Percentiles rank a stretch among this genome's conserved stretches.
Conservation (phyloP, 2,329 filamentous ascomycete genomes). For the Ophiostoma sp. region DNA sequence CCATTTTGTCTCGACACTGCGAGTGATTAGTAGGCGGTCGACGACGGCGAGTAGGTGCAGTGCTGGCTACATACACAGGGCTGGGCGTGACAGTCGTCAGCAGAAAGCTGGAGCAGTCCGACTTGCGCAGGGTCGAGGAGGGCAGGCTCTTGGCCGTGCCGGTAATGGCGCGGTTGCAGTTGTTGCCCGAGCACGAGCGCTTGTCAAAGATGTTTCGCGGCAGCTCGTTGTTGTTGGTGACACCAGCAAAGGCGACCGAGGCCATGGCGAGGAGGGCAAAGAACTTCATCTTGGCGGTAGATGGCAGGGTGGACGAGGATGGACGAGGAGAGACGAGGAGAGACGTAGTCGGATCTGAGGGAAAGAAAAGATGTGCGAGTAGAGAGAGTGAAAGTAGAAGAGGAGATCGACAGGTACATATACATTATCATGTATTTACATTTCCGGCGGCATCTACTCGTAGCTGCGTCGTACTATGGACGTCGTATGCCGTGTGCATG, state of each 20-base stretch:
- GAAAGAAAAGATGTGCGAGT: not conserved
- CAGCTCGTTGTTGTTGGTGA: conserved; percentile 14
- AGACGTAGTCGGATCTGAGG: not conserved
- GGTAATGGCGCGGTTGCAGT: conserved; percentile 44
- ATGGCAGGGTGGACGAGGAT: not conserved
- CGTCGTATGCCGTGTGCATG: not conserved
- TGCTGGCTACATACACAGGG: conserved; percentile 34
- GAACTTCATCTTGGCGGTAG: conserved; percentile 36
- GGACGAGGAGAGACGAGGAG: not conserved
- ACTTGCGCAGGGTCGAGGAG: conserved; percentile 33
- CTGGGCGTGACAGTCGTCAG: conserved; percentile 38
- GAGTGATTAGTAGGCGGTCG: not conserved
- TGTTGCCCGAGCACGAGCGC: conserved; percentile 40
- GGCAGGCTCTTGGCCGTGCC: conserved; percentile 43
- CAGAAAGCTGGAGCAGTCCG: conserved; percentile 33
- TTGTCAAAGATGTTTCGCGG: conserved; percentile 15
- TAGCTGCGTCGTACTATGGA: too few species aligned
- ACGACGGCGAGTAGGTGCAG: not conserved
- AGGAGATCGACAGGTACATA: not conserved
- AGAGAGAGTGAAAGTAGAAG: not conserved
- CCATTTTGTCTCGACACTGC: conserved; percentile 23
- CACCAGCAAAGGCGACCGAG: conserved; percentile 34
- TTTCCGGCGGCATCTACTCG: too few species aligned
- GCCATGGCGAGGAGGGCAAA: conserved; percentile 37
- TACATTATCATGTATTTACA: not conserved